phyloP scores from a whole-genome alignment of 495 filamentous ascomycete species.

The Usnea hakonensis region DNA sequence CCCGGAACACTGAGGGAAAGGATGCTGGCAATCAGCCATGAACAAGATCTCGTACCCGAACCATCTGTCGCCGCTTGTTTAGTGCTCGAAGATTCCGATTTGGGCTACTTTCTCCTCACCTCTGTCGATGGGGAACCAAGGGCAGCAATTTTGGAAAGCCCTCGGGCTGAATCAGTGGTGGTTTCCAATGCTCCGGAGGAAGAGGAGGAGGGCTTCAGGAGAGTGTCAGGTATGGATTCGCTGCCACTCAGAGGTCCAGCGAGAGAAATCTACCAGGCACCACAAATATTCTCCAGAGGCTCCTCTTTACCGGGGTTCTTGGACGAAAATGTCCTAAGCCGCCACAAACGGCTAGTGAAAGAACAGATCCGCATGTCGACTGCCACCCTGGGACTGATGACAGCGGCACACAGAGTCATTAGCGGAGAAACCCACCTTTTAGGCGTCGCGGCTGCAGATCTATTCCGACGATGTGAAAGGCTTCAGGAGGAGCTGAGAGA shows the following conservation, averaged over 20 bases:
- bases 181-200: conserved; percentile 21
- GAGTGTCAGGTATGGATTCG: conserved; percentile 37
- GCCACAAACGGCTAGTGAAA: conserved; percentile 53
- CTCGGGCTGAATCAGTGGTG: conserved; percentile 31
- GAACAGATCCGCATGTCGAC: conserved; percentile 69
- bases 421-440: conserved; percentile 65
- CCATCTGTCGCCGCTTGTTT: conserved; percentile 50
- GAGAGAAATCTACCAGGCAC: conserved; percentile 50
- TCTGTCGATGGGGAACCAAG: conserved; percentile 54
- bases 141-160: conserved; percentile 48
- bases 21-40: conserved; percentile 47
- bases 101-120: conserved; percentile 75
- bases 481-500: conserved; percentile 62
- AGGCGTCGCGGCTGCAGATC: conserved; percentile 66
- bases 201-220: conserved; percentile 29
- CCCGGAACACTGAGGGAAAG: conserved; percentile 53
- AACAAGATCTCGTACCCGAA: conserved; percentile 29
- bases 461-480: conserved; percentile 70
- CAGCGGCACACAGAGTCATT: conserved; percentile 66
- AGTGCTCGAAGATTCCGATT: conserved; percentile 62
- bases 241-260: conserved; percentile 33
- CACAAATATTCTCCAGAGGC: conserved; percentile 51
- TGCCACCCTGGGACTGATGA: conserved; percentile 66
- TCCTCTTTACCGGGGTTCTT: conserved; percentile 54
- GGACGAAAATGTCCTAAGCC: conserved; percentile 50